Percentiles rank a stretch among this genome's conserved stretches.
These are phyloP conservation scores for Fistulinella prunicolor DNA, from an alignment of 768 basidiomycete species.

Conservation along the genomic window DNA sequence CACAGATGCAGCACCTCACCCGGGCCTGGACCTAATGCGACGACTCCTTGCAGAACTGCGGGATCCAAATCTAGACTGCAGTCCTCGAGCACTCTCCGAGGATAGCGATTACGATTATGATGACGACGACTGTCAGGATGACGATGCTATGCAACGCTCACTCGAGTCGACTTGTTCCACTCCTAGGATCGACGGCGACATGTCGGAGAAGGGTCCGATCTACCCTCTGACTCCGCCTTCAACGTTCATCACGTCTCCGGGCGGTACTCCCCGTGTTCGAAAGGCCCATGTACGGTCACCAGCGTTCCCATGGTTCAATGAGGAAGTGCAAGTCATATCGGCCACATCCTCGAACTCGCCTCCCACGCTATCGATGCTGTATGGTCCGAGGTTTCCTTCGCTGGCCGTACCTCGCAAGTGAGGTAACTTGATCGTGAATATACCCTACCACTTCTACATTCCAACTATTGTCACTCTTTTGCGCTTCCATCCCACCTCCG, in stretches of 20 bases:
- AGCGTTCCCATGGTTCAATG: neutral
- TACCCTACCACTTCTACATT: neutral
- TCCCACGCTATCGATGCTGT: too few species aligned
- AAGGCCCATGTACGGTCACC: neutral
- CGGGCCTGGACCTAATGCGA: slow-evolving; percentile 10
- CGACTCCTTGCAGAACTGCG: slow-evolving; percentile 14
- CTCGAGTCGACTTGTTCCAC: neutral
- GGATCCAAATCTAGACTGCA: slow-evolving; percentile 9
- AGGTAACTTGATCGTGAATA: too few species aligned
- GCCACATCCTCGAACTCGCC: too few species aligned
- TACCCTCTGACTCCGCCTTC: slow-evolving; percentile 7
- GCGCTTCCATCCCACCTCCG: too few species aligned
- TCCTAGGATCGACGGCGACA: neutral
- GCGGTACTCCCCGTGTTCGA: neutral
- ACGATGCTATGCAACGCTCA: neutral
- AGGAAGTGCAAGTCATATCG: too few species aligned
- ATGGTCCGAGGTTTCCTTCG: too few species aligned
- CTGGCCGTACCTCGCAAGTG: too few species aligned
- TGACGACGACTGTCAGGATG: neutral
- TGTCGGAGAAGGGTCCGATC: slow-evolving; percentile 2
- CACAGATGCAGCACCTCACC: neutral
- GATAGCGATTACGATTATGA: slow-evolving; percentile 4
- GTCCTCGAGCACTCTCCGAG: slow-evolving; percentile 3
- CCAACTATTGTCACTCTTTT: slow-evolving; percentile 22
- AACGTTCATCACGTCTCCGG: neutral